Base-by-base conservation (phyloP, 345 rosid species). In the rapeseed (Brassica napus) region DNA sequence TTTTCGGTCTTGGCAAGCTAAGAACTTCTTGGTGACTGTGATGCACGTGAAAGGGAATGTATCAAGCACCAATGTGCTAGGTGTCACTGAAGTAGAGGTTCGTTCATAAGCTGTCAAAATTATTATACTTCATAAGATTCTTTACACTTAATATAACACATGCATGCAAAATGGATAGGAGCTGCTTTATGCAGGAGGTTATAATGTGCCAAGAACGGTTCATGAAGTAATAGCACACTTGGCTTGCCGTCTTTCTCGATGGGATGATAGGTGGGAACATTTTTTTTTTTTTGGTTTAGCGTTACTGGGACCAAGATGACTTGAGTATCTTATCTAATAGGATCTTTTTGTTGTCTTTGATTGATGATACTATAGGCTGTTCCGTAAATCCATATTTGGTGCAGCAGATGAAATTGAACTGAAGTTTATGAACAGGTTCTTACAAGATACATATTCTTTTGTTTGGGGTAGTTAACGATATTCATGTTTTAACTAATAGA, bases 1-100 rank as follows among this genome's bases (percentile, higher is more conserved):
- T 30, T 80, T 95, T 12, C 93, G 99, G 23, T 88, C 99, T 54
- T 95, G 99, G 99, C 99, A 93, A 83, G 99, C 97, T 47, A 92
- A 91, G 60, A 93, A 95, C 74, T 95, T 88, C 77, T 86, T 95
- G 69, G 58, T 94, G n/a, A 91, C 98, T 83, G 91, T 79, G 34
- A 77, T 92, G 74, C 98, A 94, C 77, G 54, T 92, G 23, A 94
- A 94, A 85, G 98, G 97, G 58, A 74, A 65, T n/a, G 86, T 84
- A 7, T 26, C 94, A 10, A 49, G 57, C 77, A 62, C 79, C 76
- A 93, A 95, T 75, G 87, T 91, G 34, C 75, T 95, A 26, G 99
- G 99, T 1, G 85, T 91, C 71, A 79, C 93, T 60, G 99, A 95
- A 85, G 99, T 95, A 85, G 93, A 93, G 97, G 99, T 95, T 81